phyloP scores from a whole-genome alignment of 352 stramenopile species.

The Ochromonadaceae sp. region DNA sequence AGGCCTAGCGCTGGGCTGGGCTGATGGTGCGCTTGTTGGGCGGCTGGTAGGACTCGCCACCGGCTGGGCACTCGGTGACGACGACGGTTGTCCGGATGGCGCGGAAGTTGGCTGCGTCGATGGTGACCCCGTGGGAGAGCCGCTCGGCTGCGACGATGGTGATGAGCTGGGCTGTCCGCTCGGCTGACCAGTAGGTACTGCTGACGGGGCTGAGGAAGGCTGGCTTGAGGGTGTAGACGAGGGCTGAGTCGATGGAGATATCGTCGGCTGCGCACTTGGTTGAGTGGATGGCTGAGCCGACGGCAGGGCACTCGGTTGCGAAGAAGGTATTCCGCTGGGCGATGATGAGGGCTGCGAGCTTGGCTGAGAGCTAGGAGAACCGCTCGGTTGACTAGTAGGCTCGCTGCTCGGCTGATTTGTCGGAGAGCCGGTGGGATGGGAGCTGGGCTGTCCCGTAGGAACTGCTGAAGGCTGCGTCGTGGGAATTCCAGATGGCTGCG shows the following conservation, averaged over 20 bases:
- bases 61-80: too few species aligned
- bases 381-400: not conserved
- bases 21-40: too few species aligned
- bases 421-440: not conserved
- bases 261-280: not conserved
- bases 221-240: too few species aligned
- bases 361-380: not conserved
- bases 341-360: not conserved
- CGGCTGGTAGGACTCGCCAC: too few species aligned
- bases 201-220: not conserved
- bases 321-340: not conserved
- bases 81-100: too few species aligned
- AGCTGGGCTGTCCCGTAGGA: not conserved
- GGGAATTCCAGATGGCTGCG: not conserved
- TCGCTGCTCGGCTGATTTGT: not conserved
- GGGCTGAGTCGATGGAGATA: not conserved
- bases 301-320: not conserved
- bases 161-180: not conserved
- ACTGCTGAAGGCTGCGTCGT: not conserved
- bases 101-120: not conserved
- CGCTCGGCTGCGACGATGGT: not conserved
- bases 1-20: too few species aligned
- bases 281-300: not conserved
- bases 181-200: not conserved
- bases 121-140: not conserved